Evolutionary conservation across 768 basidiomycete species (phyloP), one percentile per base, ranked within the genome.

Genomic region (Amylocystis lapponica): DNA sequence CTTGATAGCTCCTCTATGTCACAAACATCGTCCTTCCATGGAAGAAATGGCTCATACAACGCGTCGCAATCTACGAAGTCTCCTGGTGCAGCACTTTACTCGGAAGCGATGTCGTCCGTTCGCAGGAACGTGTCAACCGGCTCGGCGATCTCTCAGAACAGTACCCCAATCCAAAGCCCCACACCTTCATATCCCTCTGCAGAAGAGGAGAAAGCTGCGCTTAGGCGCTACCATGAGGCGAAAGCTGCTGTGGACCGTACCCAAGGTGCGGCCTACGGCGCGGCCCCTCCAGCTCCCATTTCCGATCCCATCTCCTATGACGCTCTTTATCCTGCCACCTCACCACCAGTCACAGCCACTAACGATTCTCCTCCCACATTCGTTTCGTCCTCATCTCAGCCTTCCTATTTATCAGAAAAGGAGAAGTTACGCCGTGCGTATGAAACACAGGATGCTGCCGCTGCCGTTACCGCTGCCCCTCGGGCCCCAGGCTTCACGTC

Each of bases 161-260:
- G 25, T n/a, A 66, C 66, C 11, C 27, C 45, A 58, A 6, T 41
- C 50, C 17, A 29, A 56, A 5, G 47, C 56, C 2, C 38, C 40
- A 8, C 69, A 3, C 74, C 78, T 23, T 71, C 73, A 23, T 84
- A 78, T 53, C 62, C 65, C 26, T 76, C 78, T 16, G 86, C 86
- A 0, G 81, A 79, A 47, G 74, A 85, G 55, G 87, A 90, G 62
- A 89, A 89, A 56, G 82, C 76, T 3, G 81, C 81, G 19, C 56
- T 88, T 43, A 69, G 59, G 50, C 67, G 79, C 46, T 90, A 86
- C 56, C 70, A 82, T 23, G 77, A 85, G 39, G 86, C 86, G 0
- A 85, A 78, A 57, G 66, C 67, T 36, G 86, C 86, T 5, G 86
- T 87, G 13, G 77, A 78, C 32, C 71, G 77, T 16, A 75, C 69